Evolutionary conservation across 306 rosid genomes (phyloP), one percentile per base, ranked within the genome.

Genomic region (Trifolium repens): DNA sequence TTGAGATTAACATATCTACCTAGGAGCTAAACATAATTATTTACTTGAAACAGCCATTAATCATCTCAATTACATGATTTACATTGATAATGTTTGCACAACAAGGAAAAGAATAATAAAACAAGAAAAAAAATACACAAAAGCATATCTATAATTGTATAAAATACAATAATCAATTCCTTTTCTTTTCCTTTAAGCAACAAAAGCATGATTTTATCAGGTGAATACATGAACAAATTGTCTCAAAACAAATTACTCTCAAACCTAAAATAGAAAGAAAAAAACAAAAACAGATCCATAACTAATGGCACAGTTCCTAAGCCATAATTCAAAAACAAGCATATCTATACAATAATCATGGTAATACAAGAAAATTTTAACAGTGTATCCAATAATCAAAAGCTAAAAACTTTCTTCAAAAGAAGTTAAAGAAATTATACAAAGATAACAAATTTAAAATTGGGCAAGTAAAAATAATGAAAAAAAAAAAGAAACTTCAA

Each of bases 81-180:
- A 67, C 57, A 11, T 32, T 26, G 22, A 42, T 4, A 17, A 65
- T 79, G 67, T 26, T 54, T 16, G 17, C 55, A 37, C 14, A 69
- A 62, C 71, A 62, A 54, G 9, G 13, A 73, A 40, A 63, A 69
- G 1, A 39, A 52, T 0, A 40, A 47, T 14, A 47, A 19, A 1
- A 26, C 64, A 17, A 47, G 57, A 60, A 73, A 32, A 73, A 32
- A 69, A 80, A 73, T 49, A 43, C 17, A 73, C 26, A 32, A 32
- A 32, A 32, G 35, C 35, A 32, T 32, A 32, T 32, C 7, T 32
- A 32, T 32, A 32, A 5, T 4, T 32, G 35, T 32, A 32, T 32
- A 32, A 67, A 74, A 11, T 9, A 16, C 66, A 73, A 15, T 4
- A 24, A 32, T 43, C 54, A 11, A 12, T 49, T 42, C 27, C 42